A percentile compares a stretch with the other conserved stretches of the same genome.
Conservation (phyloP, 805 yeast species). For the Candida andamanensis region DNA sequence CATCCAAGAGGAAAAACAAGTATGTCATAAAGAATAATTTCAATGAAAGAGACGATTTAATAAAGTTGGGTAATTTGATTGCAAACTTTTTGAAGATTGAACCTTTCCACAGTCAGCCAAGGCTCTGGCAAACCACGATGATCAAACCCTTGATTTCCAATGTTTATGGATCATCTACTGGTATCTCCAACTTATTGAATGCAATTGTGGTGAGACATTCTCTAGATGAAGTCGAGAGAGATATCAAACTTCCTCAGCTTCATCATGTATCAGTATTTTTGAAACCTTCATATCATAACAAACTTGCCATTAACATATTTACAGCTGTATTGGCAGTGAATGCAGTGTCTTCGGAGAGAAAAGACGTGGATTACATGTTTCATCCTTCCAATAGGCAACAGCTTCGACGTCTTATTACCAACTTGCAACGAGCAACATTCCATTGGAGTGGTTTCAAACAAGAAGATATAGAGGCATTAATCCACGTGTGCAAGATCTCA, state of each 20-base stretch:
- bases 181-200: constrained; percentile 38
- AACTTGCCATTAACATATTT: constrained; percentile 56
- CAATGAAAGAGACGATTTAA: constrained; percentile 49
- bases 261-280: constrained; percentile 54
- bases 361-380: constrained; percentile 67
- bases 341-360: constrained; percentile 68
- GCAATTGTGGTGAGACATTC: constrained; percentile 54
- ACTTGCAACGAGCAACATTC: constrained; percentile 62
- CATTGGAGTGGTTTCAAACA: constrained; percentile 72
- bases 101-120: constrained; percentile 48
- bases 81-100: constrained; percentile 51
- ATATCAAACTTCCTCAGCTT: constrained; percentile 53
- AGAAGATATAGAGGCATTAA: constrained; percentile 50
- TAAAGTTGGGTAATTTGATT: constrained; percentile 48
- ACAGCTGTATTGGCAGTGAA: constrained; percentile 65
- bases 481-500: constrained; percentile 44
- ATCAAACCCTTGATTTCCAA: constrained; percentile 44
- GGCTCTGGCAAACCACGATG: constrained; percentile 43
- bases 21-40: constrained; percentile 48
- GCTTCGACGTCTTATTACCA: constrained; percentile 51
- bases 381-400: constrained; percentile 53
- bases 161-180: constrained; percentile 35
- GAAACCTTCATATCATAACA: constrained; percentile 61
- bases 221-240: constrained; percentile 48
- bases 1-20: constrained; percentile 18